Evolutionary conservation across 139 green algal species (phyloP).

Genomic region (Nannochloris sp.): DNA sequence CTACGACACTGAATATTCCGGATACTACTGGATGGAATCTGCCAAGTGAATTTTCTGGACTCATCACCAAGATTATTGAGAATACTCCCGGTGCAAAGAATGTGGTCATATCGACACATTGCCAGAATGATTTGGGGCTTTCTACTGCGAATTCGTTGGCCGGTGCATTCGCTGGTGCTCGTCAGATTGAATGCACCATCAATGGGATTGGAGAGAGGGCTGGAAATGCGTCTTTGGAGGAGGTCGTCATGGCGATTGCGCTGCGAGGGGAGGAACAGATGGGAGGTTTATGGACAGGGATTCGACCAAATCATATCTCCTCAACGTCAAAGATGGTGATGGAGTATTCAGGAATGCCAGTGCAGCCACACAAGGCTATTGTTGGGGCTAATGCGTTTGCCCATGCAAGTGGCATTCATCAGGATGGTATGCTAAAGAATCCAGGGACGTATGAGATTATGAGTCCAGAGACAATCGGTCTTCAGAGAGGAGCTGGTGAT

Average conservation of each 20-base stretch:
- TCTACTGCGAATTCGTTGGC: slow-evolving; percentile 92
- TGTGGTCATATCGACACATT: slow-evolving; percentile 95
- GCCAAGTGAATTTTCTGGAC: slow-evolving; percentile 82
- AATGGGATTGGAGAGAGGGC: slow-evolving; percentile 98
- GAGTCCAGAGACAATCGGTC: slow-evolving; percentile 87
- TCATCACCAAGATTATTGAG: slow-evolving; percentile 82
- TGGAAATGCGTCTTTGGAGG: slow-evolving; percentile 93
- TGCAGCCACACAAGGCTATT: slow-evolving; percentile 99
- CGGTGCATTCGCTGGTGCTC: slow-evolving; percentile 34
- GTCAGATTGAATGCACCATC: slow-evolving; percentile 96
- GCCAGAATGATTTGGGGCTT: slow-evolving; percentile 97
- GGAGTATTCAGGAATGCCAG: slow-evolving; percentile 82
- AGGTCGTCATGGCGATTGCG: slow-evolving; percentile 88
- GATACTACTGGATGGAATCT: slow-evolving; percentile 94
- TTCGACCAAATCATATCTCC: slow-evolving; percentile 83
- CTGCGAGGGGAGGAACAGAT: slow-evolving; percentile 69
- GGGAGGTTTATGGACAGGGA: slow-evolving; percentile 80
- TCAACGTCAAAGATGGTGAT: slow-evolving; percentile 82
- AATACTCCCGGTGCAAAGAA: slow-evolving; percentile 75
- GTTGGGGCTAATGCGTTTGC: slow-evolving; percentile 98
- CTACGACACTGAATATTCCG: slow-evolving; percentile 98
- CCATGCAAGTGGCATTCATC: slow-evolving; percentile 96
- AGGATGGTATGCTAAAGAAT: slow-evolving; percentile 79
- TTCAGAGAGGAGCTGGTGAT: slow-evolving; percentile 57
- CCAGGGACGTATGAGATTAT: slow-evolving; percentile 97